Evolutionary conservation across 352 stramenopile genomes (phyloP), one percentile per base, ranked within the genome.

Genomic region (Phytophthora pini): DNA sequence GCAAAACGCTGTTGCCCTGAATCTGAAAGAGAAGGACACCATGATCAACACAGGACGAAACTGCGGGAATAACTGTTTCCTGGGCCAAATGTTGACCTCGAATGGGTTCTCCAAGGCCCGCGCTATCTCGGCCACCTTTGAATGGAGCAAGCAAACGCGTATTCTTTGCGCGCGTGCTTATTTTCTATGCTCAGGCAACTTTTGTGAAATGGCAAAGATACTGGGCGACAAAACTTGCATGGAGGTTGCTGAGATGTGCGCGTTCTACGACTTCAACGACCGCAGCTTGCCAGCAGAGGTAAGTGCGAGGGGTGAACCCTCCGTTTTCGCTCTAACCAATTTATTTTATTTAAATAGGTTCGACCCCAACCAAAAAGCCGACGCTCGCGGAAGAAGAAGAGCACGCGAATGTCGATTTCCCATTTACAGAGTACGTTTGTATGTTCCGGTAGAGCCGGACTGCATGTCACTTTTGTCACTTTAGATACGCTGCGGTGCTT

Each of bases 21-120:
- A 80, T 34, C 34, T 60, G 56, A 78, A 82, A 36, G 76, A 70
- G 36, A 87, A 80, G 9, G 67, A 67, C 7, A 51, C 38, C 31
- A 58, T 82, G 13, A 74, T 78, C 24, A 82, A 79, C 53, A 90
- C 70, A 20, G 83, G 80, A 0, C 77, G 75, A 2, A 94, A 94
- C 68, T 94, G 85, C 27, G 85, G 82, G 1, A 94, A 94, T 54
- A 62, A 87, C 29, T 94, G 85, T 63, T 91, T 91, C 46, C 68
- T 94, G 3, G 82, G 78, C 0, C 80, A 85, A 67, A 65, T 65
- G 29, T 65, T 67, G 22, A 70, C 10, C 27, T 20, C n/a, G 5
- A 69, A 70, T 11, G 65, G 59, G 10, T 81, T 89, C 31, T 83
- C 78, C 24, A 89, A 92, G 45, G 72, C 77, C 8, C 71, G 72